A percentile compares a stretch with the other conserved stretches of the same genome.
Evolutionary conservation across 495 filamentous ascomycete species (phyloP).

Genomic region (Cladorrhinum samala): DNA sequence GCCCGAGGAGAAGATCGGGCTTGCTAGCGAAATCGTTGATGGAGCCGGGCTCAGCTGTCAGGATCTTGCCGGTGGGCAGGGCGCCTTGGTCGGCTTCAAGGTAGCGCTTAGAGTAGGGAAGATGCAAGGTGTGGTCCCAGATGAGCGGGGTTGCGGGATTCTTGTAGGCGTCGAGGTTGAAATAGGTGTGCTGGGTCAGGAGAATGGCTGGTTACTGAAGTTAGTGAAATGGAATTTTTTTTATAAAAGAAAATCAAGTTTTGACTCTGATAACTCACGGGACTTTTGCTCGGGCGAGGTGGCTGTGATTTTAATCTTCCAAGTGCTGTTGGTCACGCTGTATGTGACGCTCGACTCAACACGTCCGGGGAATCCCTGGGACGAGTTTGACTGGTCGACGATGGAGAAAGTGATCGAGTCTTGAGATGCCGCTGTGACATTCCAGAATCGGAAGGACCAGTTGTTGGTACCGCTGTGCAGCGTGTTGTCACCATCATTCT

Average conservation of each 20-base stretch:
- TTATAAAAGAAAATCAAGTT: neutral
- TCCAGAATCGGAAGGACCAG: conserved; percentile 51
- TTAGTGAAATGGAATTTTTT: too few species aligned
- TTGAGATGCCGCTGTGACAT: conserved; percentile 49
- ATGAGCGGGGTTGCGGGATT: conserved; percentile 53
- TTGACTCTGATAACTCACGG: conserved; percentile 27
- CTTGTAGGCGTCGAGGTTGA: conserved; percentile 75
- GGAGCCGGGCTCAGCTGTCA: conserved; percentile 46
- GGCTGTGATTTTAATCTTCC: conserved; percentile 51
- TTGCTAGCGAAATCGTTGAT: conserved; percentile 66
- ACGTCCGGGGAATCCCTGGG: conserved; percentile 65
- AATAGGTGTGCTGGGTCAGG: conserved; percentile 77
- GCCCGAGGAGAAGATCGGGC: conserved; percentile 57
- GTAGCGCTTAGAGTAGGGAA: conserved; percentile 66
- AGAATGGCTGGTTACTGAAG: conserved; percentile 45
- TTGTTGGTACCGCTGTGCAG: conserved; percentile 56
- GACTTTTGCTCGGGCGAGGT: conserved; percentile 44
- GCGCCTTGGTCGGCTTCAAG: conserved; percentile 62
- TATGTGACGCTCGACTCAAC: conserved; percentile 71
- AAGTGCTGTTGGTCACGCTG: conserved; percentile 45
- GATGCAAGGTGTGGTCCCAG: conserved; percentile 63
- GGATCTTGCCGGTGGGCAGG: conserved; percentile 67
- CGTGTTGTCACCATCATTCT: conserved; percentile 53
- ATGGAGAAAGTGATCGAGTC: conserved; percentile 76
- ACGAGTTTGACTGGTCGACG: conserved; percentile 56